Conservation (phyloP, 129 eudicot genomes). For the Chrysanthemum makinoi region DNA sequence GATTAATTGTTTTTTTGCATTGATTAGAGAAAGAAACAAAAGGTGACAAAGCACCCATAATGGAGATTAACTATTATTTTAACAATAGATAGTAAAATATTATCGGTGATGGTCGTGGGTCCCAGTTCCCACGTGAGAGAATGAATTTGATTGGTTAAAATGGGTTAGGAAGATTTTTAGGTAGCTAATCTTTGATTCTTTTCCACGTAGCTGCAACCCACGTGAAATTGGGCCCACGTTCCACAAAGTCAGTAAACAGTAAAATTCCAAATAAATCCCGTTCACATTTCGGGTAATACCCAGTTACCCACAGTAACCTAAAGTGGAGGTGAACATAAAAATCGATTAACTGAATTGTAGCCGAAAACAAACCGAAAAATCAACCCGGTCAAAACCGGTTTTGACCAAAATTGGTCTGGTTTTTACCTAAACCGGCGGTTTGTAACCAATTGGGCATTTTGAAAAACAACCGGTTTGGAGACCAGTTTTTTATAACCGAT, state of each 20-base stretch:
- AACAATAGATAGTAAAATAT: slow-evolving; percentile 3
- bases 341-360: no score
- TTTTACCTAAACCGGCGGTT: no score
- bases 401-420: no score
- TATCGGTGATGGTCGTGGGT: slow-evolving; percentile 23
- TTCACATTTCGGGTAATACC: no score
- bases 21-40: slow-evolving; percentile 1
- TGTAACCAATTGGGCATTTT: no score
- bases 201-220: slow-evolving; percentile 38
- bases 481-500: no score
- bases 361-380: no score
- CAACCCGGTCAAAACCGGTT: no score
- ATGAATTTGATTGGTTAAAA: slow-evolving; percentile 48
- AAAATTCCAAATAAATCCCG: not conserved
- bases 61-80: slow-evolving; percentile 22
- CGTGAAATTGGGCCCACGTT: slow-evolving; percentile 40
- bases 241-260: slow-evolving; percentile 14
- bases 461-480: no score
- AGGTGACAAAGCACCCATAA: slow-evolving; percentile 28
- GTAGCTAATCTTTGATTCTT: not conserved
- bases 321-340: no score
- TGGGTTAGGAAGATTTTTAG: slow-evolving; percentile 41
- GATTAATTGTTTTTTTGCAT: slow-evolving; percentile 12
- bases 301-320: no score
- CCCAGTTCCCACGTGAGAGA: slow-evolving; percentile 57